A percentile compares a stretch with the other conserved stretches of the same genome.
phyloP scores from a whole-genome alignment of 805 yeast genomes.

The Zygotorulaspora florentina region DNA sequence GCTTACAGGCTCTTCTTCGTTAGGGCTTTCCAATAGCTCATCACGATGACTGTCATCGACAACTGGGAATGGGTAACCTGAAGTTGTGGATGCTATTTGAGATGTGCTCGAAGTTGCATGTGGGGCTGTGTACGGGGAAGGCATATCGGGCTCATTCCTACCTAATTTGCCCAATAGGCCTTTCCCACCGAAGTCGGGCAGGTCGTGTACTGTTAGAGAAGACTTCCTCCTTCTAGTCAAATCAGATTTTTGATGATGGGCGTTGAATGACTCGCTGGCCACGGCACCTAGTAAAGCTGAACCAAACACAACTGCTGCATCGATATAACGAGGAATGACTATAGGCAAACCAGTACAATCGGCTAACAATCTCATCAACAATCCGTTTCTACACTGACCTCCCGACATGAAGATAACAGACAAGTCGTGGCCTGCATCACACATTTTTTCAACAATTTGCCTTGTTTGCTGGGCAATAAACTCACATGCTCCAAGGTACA shows the following conservation, averaged over 20 bases:
- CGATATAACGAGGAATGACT: slow-evolving; percentile 89
- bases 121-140: slow-evolving; percentile 77
- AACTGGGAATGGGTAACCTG: slow-evolving; percentile 47
- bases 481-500: slow-evolving; percentile 91
- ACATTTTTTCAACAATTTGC: slow-evolving; percentile 87
- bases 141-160: slow-evolving; percentile 21
- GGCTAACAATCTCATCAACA: slow-evolving; percentile 84
- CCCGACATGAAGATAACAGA: slow-evolving; percentile 84
- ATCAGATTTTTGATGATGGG: slow-evolving; percentile 13
- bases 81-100: slow-evolving; percentile 30
- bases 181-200: slow-evolving; percentile 5
- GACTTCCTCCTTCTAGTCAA: slow-evolving; percentile 17
- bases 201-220: slow-evolving; percentile 11
- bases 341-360: slow-evolving; percentile 91
- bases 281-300: slow-evolving; percentile 92
- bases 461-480: slow-evolving; percentile 97
- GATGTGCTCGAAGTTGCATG: slow-evolving; percentile 62
- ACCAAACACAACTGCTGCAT: slow-evolving; percentile 96
- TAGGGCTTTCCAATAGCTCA: slow-evolving; percentile 36
- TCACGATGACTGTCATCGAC: slow-evolving; percentile 23
- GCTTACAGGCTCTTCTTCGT: slow-evolving; percentile 49
- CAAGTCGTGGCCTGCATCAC: slow-evolving; percentile 70
- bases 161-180: slow-evolving; percentile 8
- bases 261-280: slow-evolving; percentile 67
- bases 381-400: slow-evolving; percentile 91